Conservation (phyloP, 164 flowering plant species). For the Warburgia ugandensis region DNA sequence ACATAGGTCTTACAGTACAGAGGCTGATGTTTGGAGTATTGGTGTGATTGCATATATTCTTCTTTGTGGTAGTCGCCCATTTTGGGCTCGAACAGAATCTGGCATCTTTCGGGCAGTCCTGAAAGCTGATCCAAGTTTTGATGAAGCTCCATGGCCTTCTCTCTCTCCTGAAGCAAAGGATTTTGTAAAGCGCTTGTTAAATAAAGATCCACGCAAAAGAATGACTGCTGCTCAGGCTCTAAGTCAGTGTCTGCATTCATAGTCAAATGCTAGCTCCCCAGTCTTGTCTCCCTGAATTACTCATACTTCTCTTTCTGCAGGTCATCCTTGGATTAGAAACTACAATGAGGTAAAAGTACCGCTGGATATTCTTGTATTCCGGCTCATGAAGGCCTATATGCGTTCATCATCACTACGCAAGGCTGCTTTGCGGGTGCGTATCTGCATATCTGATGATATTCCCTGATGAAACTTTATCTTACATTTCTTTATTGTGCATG, state of each 20-base stretch:
- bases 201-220: constrained; percentile 76
- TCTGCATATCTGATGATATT: neutral
- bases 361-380: constrained; percentile 67
- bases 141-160: constrained; percentile 87
- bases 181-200: constrained; percentile 71
- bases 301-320: constrained; percentile 32
- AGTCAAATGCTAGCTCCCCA: constrained; percentile 1
- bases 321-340: constrained; percentile 88
- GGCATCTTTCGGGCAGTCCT: constrained; percentile 85
- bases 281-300: constrained; percentile 4
- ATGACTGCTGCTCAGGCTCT: constrained; percentile 88
- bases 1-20: constrained; percentile 81
- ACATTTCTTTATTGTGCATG: neutral
- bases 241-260: constrained; percentile 37
- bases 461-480: neutral
- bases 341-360: constrained; percentile 48
- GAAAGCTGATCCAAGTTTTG: constrained; percentile 84
- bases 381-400: constrained; percentile 71
- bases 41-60: constrained; percentile 97
- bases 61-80: constrained; percentile 96
- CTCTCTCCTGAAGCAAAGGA: constrained; percentile 76
- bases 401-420: constrained; percentile 85
- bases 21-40: constrained; percentile 96
- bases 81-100: constrained; percentile 96
- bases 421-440: constrained; percentile 90